Conservation (phyloP, 148 eudicot genomes). For the Cornus florida region DNA sequence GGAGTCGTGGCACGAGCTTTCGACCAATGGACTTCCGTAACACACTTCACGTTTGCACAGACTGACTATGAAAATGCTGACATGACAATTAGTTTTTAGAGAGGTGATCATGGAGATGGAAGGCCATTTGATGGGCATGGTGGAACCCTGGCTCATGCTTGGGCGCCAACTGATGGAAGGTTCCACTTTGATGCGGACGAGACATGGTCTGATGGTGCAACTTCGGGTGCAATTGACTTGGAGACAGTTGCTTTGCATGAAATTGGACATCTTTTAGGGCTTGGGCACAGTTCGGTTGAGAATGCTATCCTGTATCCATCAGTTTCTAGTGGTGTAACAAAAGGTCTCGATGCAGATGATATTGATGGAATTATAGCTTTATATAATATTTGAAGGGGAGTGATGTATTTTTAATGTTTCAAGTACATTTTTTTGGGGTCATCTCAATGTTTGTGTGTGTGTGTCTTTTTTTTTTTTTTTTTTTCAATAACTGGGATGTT, state of each 20-base stretch:
- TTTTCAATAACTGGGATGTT: too few species aligned
- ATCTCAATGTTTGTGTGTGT: too few species aligned
- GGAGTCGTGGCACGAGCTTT: constrained; percentile 12
- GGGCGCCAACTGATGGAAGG: constrained; percentile 21
- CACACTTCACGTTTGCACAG: constrained; percentile 20
- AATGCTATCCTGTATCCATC: constrained; percentile 18
- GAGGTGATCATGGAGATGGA: constrained; percentile 28
- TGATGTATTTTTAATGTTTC: too few species aligned
- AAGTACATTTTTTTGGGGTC: too few species aligned
- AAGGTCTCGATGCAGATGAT: constrained; percentile 23
- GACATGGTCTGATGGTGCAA: neutral
- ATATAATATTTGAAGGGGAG: neutral
- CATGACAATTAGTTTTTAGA: constrained; percentile 16
- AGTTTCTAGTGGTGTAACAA: neutral
- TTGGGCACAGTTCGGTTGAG: constrained; percentile 16
- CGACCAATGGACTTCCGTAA: constrained; percentile 15
- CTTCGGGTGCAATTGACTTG: neutral
- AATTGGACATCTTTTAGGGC: constrained; percentile 36
- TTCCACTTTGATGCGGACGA: constrained; percentile 25
- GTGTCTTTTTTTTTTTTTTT: too few species aligned
- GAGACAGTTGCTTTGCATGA: constrained; percentile 26
- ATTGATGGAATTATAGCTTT: constrained; percentile 23
- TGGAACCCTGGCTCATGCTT: constrained; percentile 28
- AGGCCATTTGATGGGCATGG: constrained; percentile 14
- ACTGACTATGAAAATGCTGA: neutral